phyloP scores from a whole-genome alignment of 345 rosid genomes.

The Murraya koenigii region DNA sequence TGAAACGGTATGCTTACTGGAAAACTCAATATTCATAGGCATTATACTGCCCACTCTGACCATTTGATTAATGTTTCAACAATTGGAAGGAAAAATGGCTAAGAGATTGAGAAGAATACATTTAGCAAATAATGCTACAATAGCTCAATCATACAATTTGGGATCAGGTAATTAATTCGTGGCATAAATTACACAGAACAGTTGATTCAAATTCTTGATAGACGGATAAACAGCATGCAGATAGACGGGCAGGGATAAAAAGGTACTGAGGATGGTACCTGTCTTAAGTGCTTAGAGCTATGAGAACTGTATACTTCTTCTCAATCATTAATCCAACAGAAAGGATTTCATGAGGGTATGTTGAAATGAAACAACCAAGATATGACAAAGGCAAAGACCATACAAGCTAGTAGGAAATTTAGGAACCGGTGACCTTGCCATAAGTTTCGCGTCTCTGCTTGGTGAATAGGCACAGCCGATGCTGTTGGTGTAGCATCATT shows the following conservation, averaged over 20 bases:
- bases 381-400: constrained; percentile 91
- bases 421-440: constrained; percentile 86
- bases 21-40: no score
- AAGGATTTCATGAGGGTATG: constrained; percentile 47
- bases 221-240: constrained; percentile 15
- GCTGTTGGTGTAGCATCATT: constrained; percentile 34
- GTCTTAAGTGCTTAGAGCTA: not conserved
- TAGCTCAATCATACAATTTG: not conserved
- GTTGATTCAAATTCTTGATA: constrained; percentile 11
- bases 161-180: not conserved
- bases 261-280: constrained; percentile 7
- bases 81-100: not conserved
- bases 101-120: not conserved
- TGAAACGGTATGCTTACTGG: no score
- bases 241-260: not conserved
- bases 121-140: not conserved
- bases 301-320: not conserved
- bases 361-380: constrained; percentile 97
- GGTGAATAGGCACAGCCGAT: constrained; percentile 23
- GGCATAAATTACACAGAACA: not conserved
- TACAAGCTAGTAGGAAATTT: constrained; percentile 85
- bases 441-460: constrained; percentile 47
- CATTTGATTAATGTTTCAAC: not conserved
- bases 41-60: no score
- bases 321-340: not conserved